A percentile compares a stretch with the other conserved stretches of the same genome.
Evolutionary conservation across 192 early-diverging fungal genomes (phyloP).

Genomic region (Rhizoclosmatium sp.): DNA sequence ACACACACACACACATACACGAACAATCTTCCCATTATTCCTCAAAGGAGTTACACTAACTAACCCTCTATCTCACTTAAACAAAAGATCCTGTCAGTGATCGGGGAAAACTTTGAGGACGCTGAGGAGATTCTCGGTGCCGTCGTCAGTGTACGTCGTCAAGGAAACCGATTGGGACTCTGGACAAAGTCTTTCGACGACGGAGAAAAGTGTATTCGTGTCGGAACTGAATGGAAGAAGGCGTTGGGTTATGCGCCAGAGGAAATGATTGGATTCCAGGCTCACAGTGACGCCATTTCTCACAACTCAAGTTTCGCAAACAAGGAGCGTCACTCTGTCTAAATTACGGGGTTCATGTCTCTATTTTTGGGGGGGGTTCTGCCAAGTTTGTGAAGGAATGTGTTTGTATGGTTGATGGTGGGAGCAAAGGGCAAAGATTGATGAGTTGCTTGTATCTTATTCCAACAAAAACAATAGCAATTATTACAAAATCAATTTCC

Average conservation of each 20-base stretch:
- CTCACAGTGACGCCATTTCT: slow-evolving; percentile 49
- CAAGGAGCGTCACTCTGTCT: slow-evolving; percentile 39
- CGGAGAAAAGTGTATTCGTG: slow-evolving; percentile 20
- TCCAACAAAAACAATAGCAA: too few species aligned
- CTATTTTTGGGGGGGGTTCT: too few species aligned
- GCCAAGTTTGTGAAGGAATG: too few species aligned
- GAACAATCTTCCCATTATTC: neutral
- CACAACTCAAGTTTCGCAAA: slow-evolving; percentile 44
- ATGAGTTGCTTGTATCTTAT: too few species aligned
- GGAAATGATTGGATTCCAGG: slow-evolving; percentile 52
- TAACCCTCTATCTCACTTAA: slow-evolving; percentile 61
- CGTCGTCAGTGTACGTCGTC: slow-evolving; percentile 49
- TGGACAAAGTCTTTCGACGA: slow-evolving; percentile 59
- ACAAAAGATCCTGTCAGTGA: slow-evolving; percentile 74
- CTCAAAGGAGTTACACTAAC: slow-evolving; percentile 22
- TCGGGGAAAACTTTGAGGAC: slow-evolving; percentile 25
- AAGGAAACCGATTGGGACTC: slow-evolving; percentile 79
- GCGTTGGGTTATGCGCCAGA: slow-evolving; percentile 31
- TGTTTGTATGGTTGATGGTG: too few species aligned
- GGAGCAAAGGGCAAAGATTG: too few species aligned
- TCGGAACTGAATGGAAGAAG: slow-evolving; percentile 46
- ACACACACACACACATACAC: neutral
- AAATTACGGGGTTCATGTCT: neutral
- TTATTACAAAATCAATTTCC: too few species aligned
- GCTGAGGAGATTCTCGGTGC: slow-evolving; percentile 17